phyloP scores from a whole-genome alignment of 2,329 filamentous ascomycete genomes.

The Colletotrichum tamarilloi region DNA sequence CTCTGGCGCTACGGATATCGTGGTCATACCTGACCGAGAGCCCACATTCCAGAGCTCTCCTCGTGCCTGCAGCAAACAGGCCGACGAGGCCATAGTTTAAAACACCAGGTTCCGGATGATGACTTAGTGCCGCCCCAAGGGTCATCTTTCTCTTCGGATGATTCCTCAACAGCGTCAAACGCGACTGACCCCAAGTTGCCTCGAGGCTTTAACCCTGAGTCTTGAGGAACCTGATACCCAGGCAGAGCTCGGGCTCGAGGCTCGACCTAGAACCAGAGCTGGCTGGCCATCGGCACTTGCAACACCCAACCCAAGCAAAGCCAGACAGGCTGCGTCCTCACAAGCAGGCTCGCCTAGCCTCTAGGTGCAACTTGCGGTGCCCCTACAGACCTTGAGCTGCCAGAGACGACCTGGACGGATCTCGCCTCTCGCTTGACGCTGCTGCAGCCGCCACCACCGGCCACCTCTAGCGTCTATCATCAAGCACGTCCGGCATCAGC shows the following conservation, averaged over 20 bases:
- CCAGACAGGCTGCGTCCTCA: no score
- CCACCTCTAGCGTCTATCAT: slow-evolving; percentile 18
- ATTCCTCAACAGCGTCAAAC: not conserved
- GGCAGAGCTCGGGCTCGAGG: not conserved
- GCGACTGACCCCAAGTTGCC: not conserved
- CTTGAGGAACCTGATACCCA: not conserved
- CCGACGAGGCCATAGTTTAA: slow-evolving; percentile 28
- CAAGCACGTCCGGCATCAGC: slow-evolving; percentile 9
- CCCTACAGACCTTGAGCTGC: slow-evolving; percentile 8
- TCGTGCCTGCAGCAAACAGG: slow-evolving; percentile 27
- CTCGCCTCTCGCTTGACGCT: slow-evolving; percentile 28
- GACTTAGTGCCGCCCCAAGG: not conserved
- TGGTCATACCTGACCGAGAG: slow-evolving; percentile 7
- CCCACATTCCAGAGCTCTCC: slow-evolving; percentile 29
- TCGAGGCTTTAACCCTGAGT: slow-evolving; percentile 7
- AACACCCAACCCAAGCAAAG: not conserved
- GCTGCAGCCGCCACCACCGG: slow-evolving; percentile 35
- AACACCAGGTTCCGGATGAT: slow-evolving; percentile 31
- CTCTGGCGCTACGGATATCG: not conserved
- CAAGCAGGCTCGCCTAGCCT: not conserved
- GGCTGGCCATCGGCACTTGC: slow-evolving; percentile 8
- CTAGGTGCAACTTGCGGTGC: not conserved
- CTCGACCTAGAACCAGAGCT: not conserved
- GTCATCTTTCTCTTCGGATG: not conserved
- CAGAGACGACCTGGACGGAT: not conserved